A percentile compares a stretch with the other conserved stretches of the same genome.
These are phyloP conservation scores for Colletotrichum sp. DNA, from an alignment of 2,329 filamentous ascomycete genomes.

Conservation along the genomic window DNA sequence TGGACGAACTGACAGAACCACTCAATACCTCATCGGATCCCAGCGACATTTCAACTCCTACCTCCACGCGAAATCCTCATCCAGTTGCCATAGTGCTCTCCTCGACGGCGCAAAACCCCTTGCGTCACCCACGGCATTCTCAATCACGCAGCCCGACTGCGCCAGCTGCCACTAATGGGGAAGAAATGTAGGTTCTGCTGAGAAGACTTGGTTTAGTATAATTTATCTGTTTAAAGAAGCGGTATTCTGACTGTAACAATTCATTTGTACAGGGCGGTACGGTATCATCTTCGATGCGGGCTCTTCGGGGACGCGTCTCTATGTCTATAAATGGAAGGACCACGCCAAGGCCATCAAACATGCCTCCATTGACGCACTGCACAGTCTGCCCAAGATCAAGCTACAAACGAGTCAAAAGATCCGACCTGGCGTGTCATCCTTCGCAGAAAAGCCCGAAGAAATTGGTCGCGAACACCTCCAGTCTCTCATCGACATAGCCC, in stretches of 20 bases:
- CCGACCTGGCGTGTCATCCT: slow-evolving; percentile 89
- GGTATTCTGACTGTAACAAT: background rate
- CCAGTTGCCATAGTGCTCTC: background rate
- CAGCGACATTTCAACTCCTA: background rate
- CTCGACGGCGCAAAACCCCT: background rate
- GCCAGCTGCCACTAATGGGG: slow-evolving; percentile 30
- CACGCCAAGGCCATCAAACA: slow-evolving; percentile 60
- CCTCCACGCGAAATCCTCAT: background rate
- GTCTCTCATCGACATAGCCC: slow-evolving; percentile 80
- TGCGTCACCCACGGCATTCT: background rate
- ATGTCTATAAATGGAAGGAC: slow-evolving; percentile 94
- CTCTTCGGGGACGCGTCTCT: slow-evolving; percentile 93
- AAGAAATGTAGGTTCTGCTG: slow-evolving; percentile 37
- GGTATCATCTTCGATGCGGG: slow-evolving; percentile 97
- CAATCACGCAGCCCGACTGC: background rate
- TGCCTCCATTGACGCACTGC: slow-evolving; percentile 63
- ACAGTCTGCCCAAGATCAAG: slow-evolving; percentile 77
- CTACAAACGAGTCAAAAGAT: slow-evolving; percentile 94
- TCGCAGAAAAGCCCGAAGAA: slow-evolving; percentile 75
- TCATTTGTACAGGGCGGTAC: slow-evolving; percentile 65
- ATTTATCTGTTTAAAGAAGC: background rate
- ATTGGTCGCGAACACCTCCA: slow-evolving; percentile 86
- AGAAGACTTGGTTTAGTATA: background rate
- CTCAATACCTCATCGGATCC: background rate
- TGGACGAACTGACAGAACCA: background rate